These are phyloP conservation scores for Phoma sp. DNA, from an alignment of 2,329 filamentous ascomycete genomes.

Conservation along the genomic window DNA sequence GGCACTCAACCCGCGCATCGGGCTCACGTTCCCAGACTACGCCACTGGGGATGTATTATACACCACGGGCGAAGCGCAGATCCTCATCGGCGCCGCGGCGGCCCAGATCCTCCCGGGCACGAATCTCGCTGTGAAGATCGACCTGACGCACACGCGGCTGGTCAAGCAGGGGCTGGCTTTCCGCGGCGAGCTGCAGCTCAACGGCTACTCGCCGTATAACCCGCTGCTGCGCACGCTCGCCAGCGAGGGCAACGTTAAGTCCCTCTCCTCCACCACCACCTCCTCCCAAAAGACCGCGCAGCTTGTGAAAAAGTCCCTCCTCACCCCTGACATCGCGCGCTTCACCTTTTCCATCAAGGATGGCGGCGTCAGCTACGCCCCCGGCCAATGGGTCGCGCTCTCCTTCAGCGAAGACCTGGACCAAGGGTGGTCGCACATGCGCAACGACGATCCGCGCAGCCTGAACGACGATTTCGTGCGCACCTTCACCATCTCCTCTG, in stretches of 20 bases:
- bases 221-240: slow-evolving; percentile 71
- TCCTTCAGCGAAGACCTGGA: slow-evolving; percentile 74
- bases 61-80: slow-evolving; percentile 70
- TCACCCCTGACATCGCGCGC: slow-evolving; percentile 71
- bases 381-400: slow-evolving; percentile 80
- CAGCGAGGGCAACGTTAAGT: slow-evolving; percentile 58
- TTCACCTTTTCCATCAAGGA: slow-evolving; percentile 63
- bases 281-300: slow-evolving; percentile 53
- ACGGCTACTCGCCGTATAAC: slow-evolving; percentile 77
- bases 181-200: slow-evolving; percentile 63
- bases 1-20: slow-evolving; percentile 67
- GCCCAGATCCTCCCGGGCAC: slow-evolving; percentile 68
- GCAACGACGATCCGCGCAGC: slow-evolving; percentile 76
- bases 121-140: slow-evolving; percentile 75
- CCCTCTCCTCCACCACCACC: slow-evolving; percentile 5
- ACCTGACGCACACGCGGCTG: slow-evolving; percentile 64
- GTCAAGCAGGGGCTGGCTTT: slow-evolving; percentile 72
- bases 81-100: slow-evolving; percentile 70
- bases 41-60: slow-evolving; percentile 75
- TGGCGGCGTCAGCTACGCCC: slow-evolving; percentile 58
- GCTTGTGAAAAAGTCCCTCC: slow-evolving; percentile 62
- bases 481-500: slow-evolving; percentile 80
- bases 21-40: slow-evolving; percentile 76
- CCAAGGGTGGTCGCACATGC: slow-evolving; percentile 81
- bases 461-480: slow-evolving; percentile 85